Percentiles rank a stretch among this genome's conserved stretches.
These are phyloP conservation scores for Aspergillus fijiensis DNA, from an alignment of 2,329 filamentous ascomycete genomes.

Conservation along the genomic window DNA sequence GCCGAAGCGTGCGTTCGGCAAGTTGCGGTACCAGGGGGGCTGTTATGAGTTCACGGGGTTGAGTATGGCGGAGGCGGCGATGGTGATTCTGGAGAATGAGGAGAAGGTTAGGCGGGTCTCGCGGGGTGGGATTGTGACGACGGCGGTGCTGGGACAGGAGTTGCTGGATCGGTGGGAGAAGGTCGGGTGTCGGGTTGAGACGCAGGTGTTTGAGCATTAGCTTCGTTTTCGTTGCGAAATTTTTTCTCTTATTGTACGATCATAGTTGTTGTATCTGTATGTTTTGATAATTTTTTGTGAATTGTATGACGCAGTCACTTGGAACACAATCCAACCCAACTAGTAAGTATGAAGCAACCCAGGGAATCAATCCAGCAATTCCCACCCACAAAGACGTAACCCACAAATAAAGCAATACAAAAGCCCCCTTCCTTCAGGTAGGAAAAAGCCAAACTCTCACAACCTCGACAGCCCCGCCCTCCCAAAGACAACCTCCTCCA, in stretches of 20 bases:
- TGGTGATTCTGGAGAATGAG: slow-evolving; percentile 45
- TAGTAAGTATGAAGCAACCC: no score
- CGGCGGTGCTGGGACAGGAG: slow-evolving; percentile 48
- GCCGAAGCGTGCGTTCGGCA: slow-evolving; percentile 44
- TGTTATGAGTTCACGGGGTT: slow-evolving; percentile 47
- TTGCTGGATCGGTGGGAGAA: slow-evolving; percentile 48
- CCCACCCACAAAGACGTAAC: no score
- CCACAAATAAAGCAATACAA: no score
- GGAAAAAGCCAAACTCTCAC: neutral
- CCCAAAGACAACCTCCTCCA: slow-evolving; percentile 56
- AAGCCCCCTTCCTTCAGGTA: no score
- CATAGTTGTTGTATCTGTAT: neutral
- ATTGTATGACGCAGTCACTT: no score
- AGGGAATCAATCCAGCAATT: no score
- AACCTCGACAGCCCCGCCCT: slow-evolving; percentile 21
- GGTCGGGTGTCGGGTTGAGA: slow-evolving; percentile 44
- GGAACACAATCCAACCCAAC: no score
- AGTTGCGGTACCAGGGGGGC: slow-evolving; percentile 42
- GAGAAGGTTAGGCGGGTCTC: slow-evolving; percentile 42
- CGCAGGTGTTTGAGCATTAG: slow-evolving; percentile 35
- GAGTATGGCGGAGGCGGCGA: slow-evolving; percentile 46
- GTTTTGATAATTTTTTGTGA: no score
- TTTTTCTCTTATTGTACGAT: neutral
- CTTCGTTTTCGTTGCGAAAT: neutral
- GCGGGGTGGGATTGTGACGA: slow-evolving; percentile 50